A percentile compares a stretch with the other conserved stretches of the same genome.
Evolutionary conservation across 176 grass and related monocot genomes (phyloP).

Genomic region (Chrysopogon serrulatus): DNA sequence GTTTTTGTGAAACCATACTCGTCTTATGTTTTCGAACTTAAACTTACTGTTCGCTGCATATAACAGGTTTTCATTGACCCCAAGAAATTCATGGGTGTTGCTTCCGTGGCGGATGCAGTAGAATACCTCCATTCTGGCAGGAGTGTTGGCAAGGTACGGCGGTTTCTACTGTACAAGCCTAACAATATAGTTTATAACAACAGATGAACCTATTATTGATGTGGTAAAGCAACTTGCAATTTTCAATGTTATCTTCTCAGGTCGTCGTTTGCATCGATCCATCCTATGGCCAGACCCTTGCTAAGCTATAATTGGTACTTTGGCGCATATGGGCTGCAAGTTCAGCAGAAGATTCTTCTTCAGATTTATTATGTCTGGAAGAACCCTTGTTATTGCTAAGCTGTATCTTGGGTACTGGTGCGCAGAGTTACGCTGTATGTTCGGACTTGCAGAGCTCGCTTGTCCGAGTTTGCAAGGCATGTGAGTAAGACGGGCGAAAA

Average conservation of each 20-base stretch:
- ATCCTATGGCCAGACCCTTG: constrained; percentile 38
- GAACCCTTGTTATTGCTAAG: not conserved
- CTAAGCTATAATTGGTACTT: constrained; percentile 44
- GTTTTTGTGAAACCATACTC: not conserved
- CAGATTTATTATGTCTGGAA: not conserved
- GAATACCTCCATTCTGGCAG: constrained; percentile 92
- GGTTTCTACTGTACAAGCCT: not conserved
- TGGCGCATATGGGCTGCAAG: not conserved
- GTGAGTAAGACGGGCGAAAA: not conserved
- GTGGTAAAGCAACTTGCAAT: not conserved
- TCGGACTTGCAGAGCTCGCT: not conserved
- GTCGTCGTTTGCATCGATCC: constrained; percentile 81
- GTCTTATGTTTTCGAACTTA: not conserved
- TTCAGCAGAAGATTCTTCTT: not conserved
- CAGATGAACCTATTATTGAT: not conserved
- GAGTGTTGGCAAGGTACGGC: constrained; percentile 86
- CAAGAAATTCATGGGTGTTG: constrained; percentile 70
- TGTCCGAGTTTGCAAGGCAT: not conserved
- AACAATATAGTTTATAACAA: not conserved
- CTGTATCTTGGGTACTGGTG: not conserved
- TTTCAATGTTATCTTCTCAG: constrained; percentile 33
- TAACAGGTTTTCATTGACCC: constrained; percentile 78
- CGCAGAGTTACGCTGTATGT: not conserved
- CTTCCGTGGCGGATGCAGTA: constrained; percentile 86
- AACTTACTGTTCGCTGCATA: not conserved